Conservation (phyloP, 306 rosid genomes). For the Calophaca sinica region DNA sequence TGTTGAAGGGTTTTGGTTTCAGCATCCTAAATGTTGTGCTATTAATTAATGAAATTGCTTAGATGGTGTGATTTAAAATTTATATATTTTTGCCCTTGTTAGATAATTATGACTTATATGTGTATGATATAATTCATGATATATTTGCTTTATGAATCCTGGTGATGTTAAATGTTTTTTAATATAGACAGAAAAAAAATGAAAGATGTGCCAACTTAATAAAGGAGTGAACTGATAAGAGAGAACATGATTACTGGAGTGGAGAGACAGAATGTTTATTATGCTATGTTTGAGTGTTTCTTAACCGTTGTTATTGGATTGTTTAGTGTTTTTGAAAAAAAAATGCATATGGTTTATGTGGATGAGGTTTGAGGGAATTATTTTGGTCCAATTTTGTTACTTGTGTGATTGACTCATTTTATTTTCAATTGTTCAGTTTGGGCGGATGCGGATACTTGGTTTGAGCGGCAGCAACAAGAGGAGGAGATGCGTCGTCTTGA, state of each 20-base stretch:
- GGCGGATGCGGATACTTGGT: slow-evolving; percentile 99
- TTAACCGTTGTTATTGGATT: neutral
- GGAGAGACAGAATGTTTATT: neutral
- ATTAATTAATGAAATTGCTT: neutral
- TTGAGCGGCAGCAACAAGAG: slow-evolving; percentile 96
- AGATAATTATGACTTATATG: neutral
- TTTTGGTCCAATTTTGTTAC: neutral
- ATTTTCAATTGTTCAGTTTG: slow-evolving; percentile 64
- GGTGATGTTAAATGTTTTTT: neutral
- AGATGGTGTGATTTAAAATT: neutral
- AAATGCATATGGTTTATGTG: neutral
- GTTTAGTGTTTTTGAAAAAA: neutral
- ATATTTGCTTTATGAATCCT: slow-evolving; percentile 23
- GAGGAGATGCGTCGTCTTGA: slow-evolving; percentile 90
- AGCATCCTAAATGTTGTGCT: too few relatives aligned
- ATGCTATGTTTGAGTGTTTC: neutral
- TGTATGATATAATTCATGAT: neutral
- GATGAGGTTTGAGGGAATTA: slow-evolving; percentile 13
- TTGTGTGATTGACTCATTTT: slow-evolving; percentile 15
- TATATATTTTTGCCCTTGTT: neutral
- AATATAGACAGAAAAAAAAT: too few relatives aligned
- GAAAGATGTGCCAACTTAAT: too few relatives aligned
- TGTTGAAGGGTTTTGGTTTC: neutral
- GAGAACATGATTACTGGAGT: neutral
- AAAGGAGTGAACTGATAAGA: neutral